Base-by-base conservation (phyloP, 2,329 filamentous ascomycete species). In the Calonectria ilicicola region DNA sequence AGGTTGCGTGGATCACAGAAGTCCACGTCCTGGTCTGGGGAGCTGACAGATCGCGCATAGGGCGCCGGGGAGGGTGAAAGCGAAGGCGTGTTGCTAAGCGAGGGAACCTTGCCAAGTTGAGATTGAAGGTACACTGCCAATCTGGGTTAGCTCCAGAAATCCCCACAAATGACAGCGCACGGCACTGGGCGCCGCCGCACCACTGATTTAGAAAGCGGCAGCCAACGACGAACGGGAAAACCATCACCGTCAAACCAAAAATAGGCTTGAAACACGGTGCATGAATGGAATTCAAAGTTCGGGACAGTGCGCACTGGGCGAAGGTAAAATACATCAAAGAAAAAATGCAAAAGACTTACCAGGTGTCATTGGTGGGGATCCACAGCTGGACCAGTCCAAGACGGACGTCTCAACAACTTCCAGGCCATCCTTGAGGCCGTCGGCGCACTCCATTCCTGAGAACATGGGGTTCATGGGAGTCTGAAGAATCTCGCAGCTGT, bases 1-100 rank as follows among this genome's bases (percentile, higher is more conserved):
- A 98, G 87, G 82, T 98, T 95, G 81, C 96, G 93, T 40, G 96
- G 96, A 82, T 98, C 96, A 85, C 96, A 98, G 83, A 97, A 97
- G 85, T 95, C 93, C 77, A 95, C 89, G 83, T 95, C 93, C 77
- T 90, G 88, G 81, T 95, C 93, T 2, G 76, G 78, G 8, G 92
- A 91, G 56, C 89, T 86, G 82, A 93, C 87, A 69, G 94, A 91
- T 79, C 90, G 88, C 78, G 94, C 92, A 76, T 94, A 92, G 35
- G 95, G 94, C 60, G 94, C 94, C 21, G 95, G 95, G 38, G 95
- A 98, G 23, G 95, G 95, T 32, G 95, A 97, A 75, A 97, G 91
- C 72, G 95, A 97, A 77, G 95, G 94, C 69, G 92, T 91, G 82
- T 85, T 85, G 83, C 88, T 90, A 86, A 92, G 89, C 84, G 93